Conservation (phyloP, 75 land plant species). For the Pinus taeda region DNA sequence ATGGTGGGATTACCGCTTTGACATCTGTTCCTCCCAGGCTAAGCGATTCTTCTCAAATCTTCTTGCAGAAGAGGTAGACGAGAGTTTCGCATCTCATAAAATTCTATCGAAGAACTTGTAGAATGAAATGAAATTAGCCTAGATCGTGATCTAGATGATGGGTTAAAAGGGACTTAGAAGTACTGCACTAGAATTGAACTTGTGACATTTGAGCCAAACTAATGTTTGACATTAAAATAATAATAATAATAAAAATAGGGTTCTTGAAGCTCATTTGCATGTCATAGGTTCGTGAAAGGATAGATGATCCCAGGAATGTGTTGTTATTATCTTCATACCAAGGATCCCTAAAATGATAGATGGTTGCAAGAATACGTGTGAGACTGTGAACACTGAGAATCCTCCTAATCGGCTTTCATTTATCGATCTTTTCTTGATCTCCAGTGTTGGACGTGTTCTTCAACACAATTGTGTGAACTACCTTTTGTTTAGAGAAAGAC, state of each 20-base stretch:
- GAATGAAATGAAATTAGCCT: not conserved
- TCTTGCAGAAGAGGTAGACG: constrained; percentile 84
- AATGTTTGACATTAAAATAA: not conserved
- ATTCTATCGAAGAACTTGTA: not conserved
- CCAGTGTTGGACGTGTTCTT: no score
- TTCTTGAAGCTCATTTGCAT: not conserved
- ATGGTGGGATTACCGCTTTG: constrained; percentile 96
- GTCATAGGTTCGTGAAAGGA: not conserved
- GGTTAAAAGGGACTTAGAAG: not conserved
- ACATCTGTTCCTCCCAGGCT: constrained; percentile 84
- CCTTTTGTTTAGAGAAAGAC: no score
- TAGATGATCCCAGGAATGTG: not conserved
- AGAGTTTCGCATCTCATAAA: not conserved
- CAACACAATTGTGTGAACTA: no score
- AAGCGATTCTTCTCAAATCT: constrained; percentile 95
- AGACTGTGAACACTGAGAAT: no score
- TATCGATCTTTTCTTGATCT: no score
- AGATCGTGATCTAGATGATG: not conserved
- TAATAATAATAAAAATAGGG: no score
- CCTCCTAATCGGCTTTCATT: no score
- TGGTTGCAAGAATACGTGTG: no score
- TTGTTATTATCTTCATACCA: no score
- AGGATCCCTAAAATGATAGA: no score
- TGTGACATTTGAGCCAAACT: not conserved
- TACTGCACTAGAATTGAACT: not conserved